phyloP scores from a whole-genome alignment of 257 asterid species.

The Forsythia suspensa region DNA sequence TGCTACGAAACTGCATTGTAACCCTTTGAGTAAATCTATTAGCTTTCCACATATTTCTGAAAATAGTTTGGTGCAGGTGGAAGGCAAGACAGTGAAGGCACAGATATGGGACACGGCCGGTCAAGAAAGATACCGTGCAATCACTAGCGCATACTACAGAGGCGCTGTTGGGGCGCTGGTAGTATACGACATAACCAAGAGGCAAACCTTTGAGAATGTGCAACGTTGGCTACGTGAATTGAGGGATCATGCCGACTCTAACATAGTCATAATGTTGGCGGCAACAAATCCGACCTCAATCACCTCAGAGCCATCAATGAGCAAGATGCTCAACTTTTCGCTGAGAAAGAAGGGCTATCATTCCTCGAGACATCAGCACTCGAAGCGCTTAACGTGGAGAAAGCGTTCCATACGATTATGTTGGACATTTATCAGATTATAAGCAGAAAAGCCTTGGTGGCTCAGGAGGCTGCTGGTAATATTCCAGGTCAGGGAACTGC shows the following conservation, averaged over 20 bases:
- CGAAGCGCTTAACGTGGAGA: conserved; percentile 45
- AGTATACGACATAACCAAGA: conserved; percentile 46
- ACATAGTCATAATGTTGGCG: conserved; percentile 53
- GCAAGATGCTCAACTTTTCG: conserved; percentile 37
- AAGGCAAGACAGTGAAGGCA: conserved; percentile 51
- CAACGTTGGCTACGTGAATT: conserved; percentile 46
- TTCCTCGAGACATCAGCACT: conserved; percentile 52
- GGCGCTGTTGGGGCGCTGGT: conserved; percentile 51
- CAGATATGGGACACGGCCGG: conserved; percentile 59
- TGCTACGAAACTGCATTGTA: no score
- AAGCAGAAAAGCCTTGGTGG: conserved; percentile 46
- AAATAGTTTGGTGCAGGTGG: conserved; percentile 21
- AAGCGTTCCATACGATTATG: conserved; percentile 44
- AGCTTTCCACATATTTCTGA: no score
- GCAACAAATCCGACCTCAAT: conserved; percentile 42
- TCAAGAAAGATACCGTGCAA: conserved; percentile 49
- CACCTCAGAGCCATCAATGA: conserved; percentile 43
- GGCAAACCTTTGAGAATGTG: conserved; percentile 44
- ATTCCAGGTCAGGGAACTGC: conserved; percentile 45
- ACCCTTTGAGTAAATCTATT: no score
- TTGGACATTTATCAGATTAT: conserved; percentile 46
- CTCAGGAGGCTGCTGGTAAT: conserved; percentile 36
- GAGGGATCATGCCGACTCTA: conserved; percentile 43
- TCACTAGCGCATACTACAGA: conserved; percentile 57
- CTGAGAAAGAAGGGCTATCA: conserved; percentile 46